Conservation (phyloP, 208 protist genomes). For the Leishmania braziliensis region DNA sequence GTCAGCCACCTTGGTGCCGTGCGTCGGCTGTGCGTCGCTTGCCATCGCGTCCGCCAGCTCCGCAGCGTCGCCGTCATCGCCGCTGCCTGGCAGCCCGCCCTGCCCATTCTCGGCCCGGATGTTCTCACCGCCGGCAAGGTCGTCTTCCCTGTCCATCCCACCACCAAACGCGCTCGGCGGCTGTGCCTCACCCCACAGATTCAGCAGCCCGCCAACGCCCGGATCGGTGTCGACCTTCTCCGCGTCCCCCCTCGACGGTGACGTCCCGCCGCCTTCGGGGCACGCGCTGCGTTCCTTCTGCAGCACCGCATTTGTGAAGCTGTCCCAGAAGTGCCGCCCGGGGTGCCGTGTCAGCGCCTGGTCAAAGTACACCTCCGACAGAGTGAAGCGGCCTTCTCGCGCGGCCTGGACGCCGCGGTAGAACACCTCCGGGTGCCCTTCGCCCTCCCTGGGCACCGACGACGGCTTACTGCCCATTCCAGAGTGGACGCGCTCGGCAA, state of each 20-base stretch:
- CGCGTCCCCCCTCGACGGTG: not conserved
- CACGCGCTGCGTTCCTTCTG: not conserved
- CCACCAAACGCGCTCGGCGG: not conserved
- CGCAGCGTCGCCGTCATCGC: not conserved
- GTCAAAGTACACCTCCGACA: constrained; percentile 31
- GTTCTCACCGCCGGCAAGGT: not conserved
- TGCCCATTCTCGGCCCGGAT: not conserved
- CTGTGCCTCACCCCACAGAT: not conserved
- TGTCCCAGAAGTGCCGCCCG: constrained; percentile 18
- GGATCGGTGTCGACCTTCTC: not conserved
- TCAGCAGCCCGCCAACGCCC: not conserved
- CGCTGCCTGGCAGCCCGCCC: not conserved
- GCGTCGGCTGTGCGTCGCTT: not conserved
- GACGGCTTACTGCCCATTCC: constrained; percentile 4
- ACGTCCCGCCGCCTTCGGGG: not conserved
- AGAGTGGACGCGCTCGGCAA: not conserved
- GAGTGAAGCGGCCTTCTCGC: constrained; percentile 15
- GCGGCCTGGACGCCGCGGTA: constrained; percentile 18
- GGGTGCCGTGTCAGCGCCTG: constrained; percentile 20
- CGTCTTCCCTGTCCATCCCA: not conserved
- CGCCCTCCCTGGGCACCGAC: constrained; percentile 5
- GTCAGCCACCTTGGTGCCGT: constrained; percentile 6
- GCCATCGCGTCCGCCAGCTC: not conserved
- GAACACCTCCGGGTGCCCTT: constrained; percentile 19
- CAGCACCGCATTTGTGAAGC: constrained; percentile 4